Evolutionary conservation across 2,329 filamentous ascomycete species (phyloP).

Genomic region (Colletotrichum somersetense): DNA sequence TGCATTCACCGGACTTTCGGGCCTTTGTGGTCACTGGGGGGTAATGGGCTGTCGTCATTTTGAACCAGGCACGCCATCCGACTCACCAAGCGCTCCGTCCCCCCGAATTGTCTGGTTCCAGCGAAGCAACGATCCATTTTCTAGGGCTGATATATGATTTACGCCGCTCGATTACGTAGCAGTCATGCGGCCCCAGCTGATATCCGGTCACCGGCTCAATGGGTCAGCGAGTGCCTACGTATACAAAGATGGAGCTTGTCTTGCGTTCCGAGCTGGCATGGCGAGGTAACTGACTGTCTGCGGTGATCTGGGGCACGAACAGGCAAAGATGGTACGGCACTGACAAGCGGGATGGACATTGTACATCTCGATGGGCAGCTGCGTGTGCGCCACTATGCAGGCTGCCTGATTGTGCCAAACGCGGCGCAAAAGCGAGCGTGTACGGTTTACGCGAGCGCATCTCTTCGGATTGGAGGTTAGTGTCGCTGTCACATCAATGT

Average conservation of each 20-base stretch:
- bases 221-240: conserved; percentile 28
- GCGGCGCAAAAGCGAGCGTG: conserved; percentile 34
- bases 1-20: conserved; percentile 35
- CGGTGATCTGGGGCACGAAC: conserved; percentile 11
- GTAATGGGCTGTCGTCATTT: conserved; percentile 36
- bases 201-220: conserved; percentile 33
- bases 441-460: conserved; percentile 31
- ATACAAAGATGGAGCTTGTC: conserved; percentile 23
- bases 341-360: conserved; percentile 18
- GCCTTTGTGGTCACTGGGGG: conserved; percentile 12
- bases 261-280: conserved; percentile 16
- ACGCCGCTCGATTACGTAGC: conserved; percentile 37
- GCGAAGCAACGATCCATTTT: conserved; percentile 32
- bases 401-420: conserved; percentile 25
- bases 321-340: conserved; percentile 30
- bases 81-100: background rate
- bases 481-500: conserved; percentile 27
- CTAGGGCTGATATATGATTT: conserved; percentile 16
- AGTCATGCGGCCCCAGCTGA: conserved; percentile 37
- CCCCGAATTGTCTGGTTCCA: conserved; percentile 17
- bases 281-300: background rate
- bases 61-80: conserved; percentile 17
- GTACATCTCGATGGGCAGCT: conserved; percentile 27
- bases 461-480: conserved; percentile 25
- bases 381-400: conserved; percentile 19